Evolutionary conservation across 306 rosid genomes (phyloP).

Genomic region (Leucaena leucocephala): DNA sequence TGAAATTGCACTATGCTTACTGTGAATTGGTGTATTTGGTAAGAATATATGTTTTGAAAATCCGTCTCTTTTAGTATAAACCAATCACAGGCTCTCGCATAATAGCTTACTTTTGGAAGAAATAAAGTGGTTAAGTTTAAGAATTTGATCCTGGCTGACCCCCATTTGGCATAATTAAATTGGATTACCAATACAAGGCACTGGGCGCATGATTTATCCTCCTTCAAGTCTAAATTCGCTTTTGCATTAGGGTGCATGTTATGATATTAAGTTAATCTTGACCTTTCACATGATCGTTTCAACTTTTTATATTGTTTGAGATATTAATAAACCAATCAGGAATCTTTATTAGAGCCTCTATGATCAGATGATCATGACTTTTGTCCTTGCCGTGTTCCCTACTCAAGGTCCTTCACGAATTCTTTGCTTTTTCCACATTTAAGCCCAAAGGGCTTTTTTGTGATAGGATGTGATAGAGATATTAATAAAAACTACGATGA

Average conservation of each 20-base stretch:
- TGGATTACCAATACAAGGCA: neutral
- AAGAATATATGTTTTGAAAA: neutral
- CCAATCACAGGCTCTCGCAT: neutral
- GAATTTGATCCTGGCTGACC: neutral
- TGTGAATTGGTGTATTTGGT: neutral
- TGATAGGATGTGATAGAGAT: no score
- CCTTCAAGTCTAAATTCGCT: neutral
- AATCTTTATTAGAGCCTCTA: neutral
- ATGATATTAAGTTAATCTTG: neutral
- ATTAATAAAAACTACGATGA: no score
- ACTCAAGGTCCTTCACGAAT: no score
- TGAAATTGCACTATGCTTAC: neutral
- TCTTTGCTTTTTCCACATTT: no score
- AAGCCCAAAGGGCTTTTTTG: no score
- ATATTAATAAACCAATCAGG: neutral
- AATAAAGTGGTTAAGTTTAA: neutral
- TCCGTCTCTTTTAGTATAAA: neutral
- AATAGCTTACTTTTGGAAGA: neutral
- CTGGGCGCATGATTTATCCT: neutral
- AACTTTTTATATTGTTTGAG: neutral
- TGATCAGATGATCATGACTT: no score
- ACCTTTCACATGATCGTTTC: neutral
- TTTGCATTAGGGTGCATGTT: neutral
- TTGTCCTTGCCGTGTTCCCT: no score
- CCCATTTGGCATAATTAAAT: neutral